phyloP scores from a whole-genome alignment of 257 asterid species.

The Thymus mandschuricus region DNA sequence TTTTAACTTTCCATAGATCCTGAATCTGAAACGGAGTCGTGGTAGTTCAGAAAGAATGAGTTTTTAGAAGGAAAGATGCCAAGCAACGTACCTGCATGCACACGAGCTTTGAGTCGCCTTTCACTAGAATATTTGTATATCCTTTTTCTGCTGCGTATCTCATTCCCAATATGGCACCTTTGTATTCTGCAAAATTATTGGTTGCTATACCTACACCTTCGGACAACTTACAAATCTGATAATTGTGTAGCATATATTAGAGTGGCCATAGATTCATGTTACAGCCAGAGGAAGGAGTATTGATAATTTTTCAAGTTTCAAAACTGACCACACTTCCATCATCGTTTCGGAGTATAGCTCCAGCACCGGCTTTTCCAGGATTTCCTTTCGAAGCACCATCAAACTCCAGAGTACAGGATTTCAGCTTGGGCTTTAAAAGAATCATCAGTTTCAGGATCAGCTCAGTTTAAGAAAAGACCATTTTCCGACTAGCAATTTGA shows the following conservation, averaged over 20 bases:
- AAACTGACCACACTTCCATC: conserved; percentile 78
- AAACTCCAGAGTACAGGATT: conserved; percentile 86
- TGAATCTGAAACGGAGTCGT: conserved; percentile 49
- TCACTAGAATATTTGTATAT: conserved; percentile 76
- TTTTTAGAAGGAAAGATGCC: not conserved
- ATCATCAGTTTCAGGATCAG: conserved; percentile 16
- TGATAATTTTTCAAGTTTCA: not conserved
- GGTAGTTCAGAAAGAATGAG: conserved; percentile 5
- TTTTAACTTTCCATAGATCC: conserved; percentile 81
- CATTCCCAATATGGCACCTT: conserved; percentile 83
- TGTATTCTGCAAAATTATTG: conserved; percentile 88
- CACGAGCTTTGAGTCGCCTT: conserved; percentile 94
- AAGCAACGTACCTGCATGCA: conserved; percentile 85
- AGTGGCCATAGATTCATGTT: not conserved
- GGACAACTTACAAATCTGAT: conserved; percentile 77
- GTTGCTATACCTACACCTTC: conserved; percentile 96
- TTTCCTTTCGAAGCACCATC: conserved; percentile 99
- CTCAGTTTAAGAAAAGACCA: not conserved
- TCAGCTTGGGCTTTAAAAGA: conserved; percentile 43
- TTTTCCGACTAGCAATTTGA: not conserved
- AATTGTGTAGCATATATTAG: conserved; percentile 28
- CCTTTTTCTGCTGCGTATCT: conserved; percentile 83
- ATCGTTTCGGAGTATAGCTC: conserved; percentile 87
- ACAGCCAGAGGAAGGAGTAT: conserved; percentile 11
- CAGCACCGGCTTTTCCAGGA: conserved; percentile 99